Evolutionary conservation across 129 eudicot genomes (phyloP).

Genomic region (Pulicaria dysenterica): DNA sequence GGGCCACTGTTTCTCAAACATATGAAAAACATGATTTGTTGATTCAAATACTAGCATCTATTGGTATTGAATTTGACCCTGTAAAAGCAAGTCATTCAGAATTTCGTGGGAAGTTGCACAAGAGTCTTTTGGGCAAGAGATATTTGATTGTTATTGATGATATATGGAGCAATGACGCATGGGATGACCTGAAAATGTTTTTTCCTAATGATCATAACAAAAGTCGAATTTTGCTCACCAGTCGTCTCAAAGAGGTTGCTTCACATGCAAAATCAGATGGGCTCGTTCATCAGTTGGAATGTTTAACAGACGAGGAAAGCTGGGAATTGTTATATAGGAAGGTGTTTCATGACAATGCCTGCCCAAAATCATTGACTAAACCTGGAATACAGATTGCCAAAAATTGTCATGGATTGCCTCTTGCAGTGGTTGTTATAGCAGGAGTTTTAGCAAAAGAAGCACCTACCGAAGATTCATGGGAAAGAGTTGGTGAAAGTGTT

Average conservation of each 20-base stretch:
- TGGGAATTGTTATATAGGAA: constrained; percentile 25
- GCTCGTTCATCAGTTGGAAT: background rate
- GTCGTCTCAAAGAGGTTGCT: constrained; percentile 23
- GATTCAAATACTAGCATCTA: constrained; percentile 15
- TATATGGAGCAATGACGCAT: constrained; percentile 32
- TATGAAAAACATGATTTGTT: constrained; percentile 2
- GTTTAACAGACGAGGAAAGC: constrained; percentile 12
- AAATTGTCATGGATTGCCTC: constrained; percentile 41
- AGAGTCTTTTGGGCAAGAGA: constrained; percentile 13
- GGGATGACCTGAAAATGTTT: constrained; percentile 21
- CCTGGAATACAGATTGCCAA: constrained; percentile 29
- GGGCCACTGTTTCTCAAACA: constrained; percentile 38
- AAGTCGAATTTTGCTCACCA: constrained; percentile 40
- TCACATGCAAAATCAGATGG: constrained; percentile 9
- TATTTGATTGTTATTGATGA: constrained; percentile 49
- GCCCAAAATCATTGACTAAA: background rate
- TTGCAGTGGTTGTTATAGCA: constrained; percentile 35
- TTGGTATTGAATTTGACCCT: background rate
- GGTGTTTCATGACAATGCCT: constrained; percentile 18
- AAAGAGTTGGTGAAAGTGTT: background rate
- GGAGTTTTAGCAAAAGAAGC: constrained; percentile 31
- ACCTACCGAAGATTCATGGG: background rate
- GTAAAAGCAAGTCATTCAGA: background rate
- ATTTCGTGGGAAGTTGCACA: constrained; percentile 16
- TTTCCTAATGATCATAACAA: constrained; percentile 28